These are phyloP conservation scores for Arctium minus DNA, from an alignment of 129 eudicot genomes.

Conservation along the genomic window DNA sequence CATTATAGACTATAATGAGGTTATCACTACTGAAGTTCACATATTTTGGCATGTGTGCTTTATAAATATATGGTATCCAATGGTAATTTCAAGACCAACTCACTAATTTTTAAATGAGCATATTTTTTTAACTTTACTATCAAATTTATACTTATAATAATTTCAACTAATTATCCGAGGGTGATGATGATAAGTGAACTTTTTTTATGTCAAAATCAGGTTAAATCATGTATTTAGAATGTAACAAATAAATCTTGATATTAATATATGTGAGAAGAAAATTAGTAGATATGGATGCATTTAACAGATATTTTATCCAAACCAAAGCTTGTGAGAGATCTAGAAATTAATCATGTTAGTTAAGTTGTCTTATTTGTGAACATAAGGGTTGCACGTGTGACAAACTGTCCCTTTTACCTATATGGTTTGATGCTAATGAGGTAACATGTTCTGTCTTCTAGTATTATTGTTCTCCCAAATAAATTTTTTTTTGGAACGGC, in stretches of 20 bases:
- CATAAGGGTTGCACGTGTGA: conserved; percentile 30
- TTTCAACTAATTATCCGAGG: too few species aligned
- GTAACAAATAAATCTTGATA: too few species aligned
- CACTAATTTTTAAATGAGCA: neutral
- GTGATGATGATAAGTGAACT: too few species aligned
- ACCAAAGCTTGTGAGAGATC: neutral
- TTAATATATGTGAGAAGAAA: too few species aligned
- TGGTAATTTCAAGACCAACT: neutral
- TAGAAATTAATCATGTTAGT: conserved; percentile 3
- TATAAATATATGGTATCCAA: neutral
- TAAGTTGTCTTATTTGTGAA: conserved; percentile 26
- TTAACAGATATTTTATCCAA: neutral
- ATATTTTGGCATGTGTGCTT: neutral
- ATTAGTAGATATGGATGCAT: neutral
- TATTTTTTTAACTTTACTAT: too few species aligned
- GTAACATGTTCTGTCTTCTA: conserved; percentile 31
- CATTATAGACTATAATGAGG: too few species aligned
- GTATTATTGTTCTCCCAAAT: neutral
- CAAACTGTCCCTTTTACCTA: conserved; percentile 16
- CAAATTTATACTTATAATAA: too few species aligned
- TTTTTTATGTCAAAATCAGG: neutral
- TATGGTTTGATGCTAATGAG: neutral
- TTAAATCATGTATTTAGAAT: too few species aligned
- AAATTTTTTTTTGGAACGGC: too few species aligned
- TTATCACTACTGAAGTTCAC: neutral